Percentiles rank a stretch among this genome's conserved stretches.
These are phyloP conservation scores for Erodium trifolium DNA, from an alignment of 441 rosid species.

Conservation along the genomic window DNA sequence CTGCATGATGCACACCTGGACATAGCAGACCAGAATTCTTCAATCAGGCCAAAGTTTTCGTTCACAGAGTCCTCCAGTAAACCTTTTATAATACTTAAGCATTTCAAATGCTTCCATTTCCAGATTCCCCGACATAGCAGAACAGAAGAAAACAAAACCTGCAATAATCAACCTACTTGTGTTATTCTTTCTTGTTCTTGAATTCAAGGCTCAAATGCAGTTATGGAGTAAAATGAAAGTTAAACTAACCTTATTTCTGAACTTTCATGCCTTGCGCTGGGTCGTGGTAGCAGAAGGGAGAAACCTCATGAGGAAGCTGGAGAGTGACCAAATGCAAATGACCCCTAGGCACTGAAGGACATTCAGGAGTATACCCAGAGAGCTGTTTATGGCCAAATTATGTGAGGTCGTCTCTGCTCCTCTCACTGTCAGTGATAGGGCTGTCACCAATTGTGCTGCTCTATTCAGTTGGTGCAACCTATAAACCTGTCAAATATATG, in stretches of 20 bases:
- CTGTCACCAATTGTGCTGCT: slow-evolving; percentile 90
- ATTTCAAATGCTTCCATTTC: neutral
- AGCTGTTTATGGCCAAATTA: slow-evolving; percentile 79
- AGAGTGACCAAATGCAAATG: slow-evolving; percentile 90
- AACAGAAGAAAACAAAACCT: neutral
- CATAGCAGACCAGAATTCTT: neutral
- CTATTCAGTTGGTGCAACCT: slow-evolving; percentile 94
- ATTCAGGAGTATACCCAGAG: slow-evolving; percentile 68
- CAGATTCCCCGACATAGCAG: slow-evolving; percentile 12
- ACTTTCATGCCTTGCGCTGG: slow-evolving; percentile 25
- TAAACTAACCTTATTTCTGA: slow-evolving; percentile 13
- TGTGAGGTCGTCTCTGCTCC: slow-evolving; percentile 80
- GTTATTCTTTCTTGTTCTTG: slow-evolving; percentile 6
- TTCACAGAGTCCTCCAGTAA: slow-evolving; percentile 17
- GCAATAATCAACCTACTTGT: neutral
- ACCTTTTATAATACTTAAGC: slow-evolving; percentile 11
- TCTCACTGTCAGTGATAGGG: slow-evolving; percentile 76
- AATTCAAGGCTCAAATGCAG: slow-evolving; percentile 12
- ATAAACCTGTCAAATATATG: slow-evolving; percentile 60
- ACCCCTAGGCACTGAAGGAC: slow-evolving; percentile 87
- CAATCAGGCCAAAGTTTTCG: slow-evolving; percentile 14
- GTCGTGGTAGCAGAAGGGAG: slow-evolving; percentile 34
- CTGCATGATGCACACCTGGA: neutral
- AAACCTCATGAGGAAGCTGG: slow-evolving; percentile 83
- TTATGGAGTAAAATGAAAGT: slow-evolving; percentile 6